Conservation (phyloP, 1,139 yeast species). For the Zygoascus meyerae region DNA sequence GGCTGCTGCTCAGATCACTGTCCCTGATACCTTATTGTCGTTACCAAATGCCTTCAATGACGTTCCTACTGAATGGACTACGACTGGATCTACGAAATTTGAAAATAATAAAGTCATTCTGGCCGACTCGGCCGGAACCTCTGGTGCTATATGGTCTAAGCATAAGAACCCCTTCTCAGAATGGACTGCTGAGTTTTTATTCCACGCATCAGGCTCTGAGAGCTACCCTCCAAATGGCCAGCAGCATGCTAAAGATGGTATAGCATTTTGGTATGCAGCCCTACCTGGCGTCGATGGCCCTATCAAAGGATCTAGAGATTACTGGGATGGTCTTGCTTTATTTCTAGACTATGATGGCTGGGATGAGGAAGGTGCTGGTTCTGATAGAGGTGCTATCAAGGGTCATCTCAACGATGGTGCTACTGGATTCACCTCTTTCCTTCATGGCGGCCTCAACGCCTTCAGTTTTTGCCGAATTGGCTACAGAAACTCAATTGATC, state of each 20-base stretch:
- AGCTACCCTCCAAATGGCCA: conserved; percentile 2
- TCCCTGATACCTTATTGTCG: conserved; percentile 3
- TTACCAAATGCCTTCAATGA: neutral
- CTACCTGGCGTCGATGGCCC: conserved; percentile 29
- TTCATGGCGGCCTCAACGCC: conserved; percentile 24
- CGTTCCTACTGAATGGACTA: conserved; percentile 4
- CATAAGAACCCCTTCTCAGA: conserved; percentile 26
- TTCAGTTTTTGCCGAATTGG: conserved; percentile 34
- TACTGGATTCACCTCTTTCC: conserved; percentile 16
- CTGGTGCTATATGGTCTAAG: conserved; percentile 34
- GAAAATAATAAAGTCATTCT: conserved; percentile 16
- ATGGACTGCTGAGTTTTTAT: conserved; percentile 34
- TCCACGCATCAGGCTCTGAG: conserved; percentile 30
- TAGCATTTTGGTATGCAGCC: conserved; percentile 36
- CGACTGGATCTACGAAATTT: conserved; percentile 10
- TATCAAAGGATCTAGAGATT: conserved; percentile 34
- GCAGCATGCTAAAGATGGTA: conserved; percentile 24
- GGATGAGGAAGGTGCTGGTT: conserved; percentile 14
- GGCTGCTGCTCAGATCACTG: neutral
- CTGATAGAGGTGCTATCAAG: conserved; percentile 31
- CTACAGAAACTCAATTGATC: conserved; percentile 33
- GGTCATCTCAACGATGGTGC: conserved; percentile 39
- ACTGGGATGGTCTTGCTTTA: conserved; percentile 39
- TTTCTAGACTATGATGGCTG: conserved; percentile 32
- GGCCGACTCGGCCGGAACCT: conserved; percentile 19